phyloP scores from a whole-genome alignment of 2,329 filamentous ascomycete genomes.

The Clonostachys chloroleuca region DNA sequence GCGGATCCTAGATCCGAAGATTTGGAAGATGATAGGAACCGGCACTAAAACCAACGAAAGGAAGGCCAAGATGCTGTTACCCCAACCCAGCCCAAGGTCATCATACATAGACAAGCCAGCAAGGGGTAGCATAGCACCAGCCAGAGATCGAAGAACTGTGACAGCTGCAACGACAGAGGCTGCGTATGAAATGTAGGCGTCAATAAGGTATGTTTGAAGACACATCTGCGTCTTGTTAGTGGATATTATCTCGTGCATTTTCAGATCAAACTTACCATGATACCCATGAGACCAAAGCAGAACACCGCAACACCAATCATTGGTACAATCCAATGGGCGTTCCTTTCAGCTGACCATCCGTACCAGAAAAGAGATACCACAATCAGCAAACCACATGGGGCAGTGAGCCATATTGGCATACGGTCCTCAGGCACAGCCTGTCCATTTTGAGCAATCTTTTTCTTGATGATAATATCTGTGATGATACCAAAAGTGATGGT shows the following conservation, averaged over 20 bases:
- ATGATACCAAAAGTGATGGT: slow-evolving; percentile 3
- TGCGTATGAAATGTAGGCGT: slow-evolving; percentile 30
- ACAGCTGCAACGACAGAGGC: slow-evolving; percentile 47
- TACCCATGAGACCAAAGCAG: slow-evolving; percentile 24
- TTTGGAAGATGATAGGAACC: slow-evolving; percentile 1
- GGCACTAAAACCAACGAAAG: slow-evolving; percentile 4
- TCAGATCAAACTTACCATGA: slow-evolving; percentile 9
- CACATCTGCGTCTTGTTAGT: slow-evolving; percentile 27
- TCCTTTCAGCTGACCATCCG: slow-evolving; percentile 24
- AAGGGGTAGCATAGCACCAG: slow-evolving; percentile 9
- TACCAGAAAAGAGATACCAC: slow-evolving; percentile 7
- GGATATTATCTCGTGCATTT: neutral
- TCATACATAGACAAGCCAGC: slow-evolving; percentile 8
- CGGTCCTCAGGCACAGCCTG: slow-evolving; percentile 1
- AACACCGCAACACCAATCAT: slow-evolving; percentile 36
- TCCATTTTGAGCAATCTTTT: slow-evolving; percentile 1
- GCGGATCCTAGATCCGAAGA: neutral
- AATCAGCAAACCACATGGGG: slow-evolving; percentile 1
- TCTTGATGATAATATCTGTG: slow-evolving; percentile 1
- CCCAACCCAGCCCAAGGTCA: slow-evolving; percentile 10
- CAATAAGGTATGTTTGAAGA: slow-evolving; percentile 53
- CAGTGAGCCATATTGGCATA: neutral
- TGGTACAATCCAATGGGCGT: slow-evolving; percentile 42
- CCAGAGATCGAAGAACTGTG: slow-evolving; percentile 43
- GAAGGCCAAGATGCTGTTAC: slow-evolving; percentile 9